These are phyloP conservation scores for Myxozyma neglecta DNA, from an alignment of 805 yeast species.

Conservation along the genomic window DNA sequence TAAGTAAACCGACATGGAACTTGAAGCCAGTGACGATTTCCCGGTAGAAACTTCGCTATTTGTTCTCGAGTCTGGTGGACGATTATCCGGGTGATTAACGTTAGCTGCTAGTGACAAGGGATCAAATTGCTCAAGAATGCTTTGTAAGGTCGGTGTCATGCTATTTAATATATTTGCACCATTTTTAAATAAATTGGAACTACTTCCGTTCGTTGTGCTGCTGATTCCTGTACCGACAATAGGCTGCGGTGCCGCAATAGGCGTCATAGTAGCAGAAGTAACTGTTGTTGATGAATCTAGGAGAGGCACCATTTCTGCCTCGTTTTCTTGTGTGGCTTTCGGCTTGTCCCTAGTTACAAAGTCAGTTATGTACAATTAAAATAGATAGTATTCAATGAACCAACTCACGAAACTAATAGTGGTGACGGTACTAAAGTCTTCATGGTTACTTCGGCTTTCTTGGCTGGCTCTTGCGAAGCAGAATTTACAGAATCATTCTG, in stretches of 20 bases:
- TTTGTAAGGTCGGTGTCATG: conserved; percentile 21
- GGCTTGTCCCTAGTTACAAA: not conserved
- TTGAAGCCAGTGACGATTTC: conserved; percentile 5
- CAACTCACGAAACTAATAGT: no score
- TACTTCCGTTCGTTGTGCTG: conserved; percentile 9
- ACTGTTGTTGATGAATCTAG: not conserved
- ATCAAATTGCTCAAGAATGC: conserved; percentile 36
- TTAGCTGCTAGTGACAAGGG: conserved; percentile 30
- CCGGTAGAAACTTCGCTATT: not conserved
- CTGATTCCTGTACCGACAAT: conserved; percentile 20
- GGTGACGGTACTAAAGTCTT: no score
- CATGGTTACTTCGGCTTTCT: no score
- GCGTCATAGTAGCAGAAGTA: conserved; percentile 6
- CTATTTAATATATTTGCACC: not conserved
- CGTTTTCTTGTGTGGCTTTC: not conserved
- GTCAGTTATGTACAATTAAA: not conserved
- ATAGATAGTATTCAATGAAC: not conserved
- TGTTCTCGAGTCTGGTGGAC: conserved; percentile 7
- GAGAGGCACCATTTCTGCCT: conserved; percentile 9
- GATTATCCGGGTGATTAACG: conserved; percentile 12
- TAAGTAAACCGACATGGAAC: conserved; percentile 5
- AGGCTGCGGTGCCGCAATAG: conserved; percentile 27
- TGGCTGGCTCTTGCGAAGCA: no score
- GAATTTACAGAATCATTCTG: no score
- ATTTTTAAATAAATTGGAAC: not conserved